A percentile compares a stretch with the other conserved stretches of the same genome.
Conservation (phyloP, 1,284 basidiomycete genomes). For the Boletus semigastroideus region DNA sequence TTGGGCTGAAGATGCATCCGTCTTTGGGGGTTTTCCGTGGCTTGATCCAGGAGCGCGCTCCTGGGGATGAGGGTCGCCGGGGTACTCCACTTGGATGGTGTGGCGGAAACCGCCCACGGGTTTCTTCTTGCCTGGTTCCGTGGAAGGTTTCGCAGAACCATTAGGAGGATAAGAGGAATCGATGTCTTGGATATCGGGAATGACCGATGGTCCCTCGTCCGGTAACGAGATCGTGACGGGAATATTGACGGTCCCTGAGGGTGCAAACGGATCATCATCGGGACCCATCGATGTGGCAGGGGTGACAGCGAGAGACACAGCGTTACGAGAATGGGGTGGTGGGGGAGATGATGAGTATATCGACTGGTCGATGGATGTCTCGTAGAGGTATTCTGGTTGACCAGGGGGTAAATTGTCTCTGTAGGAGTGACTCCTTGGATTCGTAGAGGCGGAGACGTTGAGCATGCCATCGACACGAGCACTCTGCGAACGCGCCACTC, state of each 20-base stretch:
- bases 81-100: constrained; percentile 92
- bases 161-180: constrained; percentile 19
- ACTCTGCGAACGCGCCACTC: constrained; percentile 46
- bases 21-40: constrained; percentile 24
- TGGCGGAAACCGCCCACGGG: constrained; percentile 55
- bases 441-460: constrained; percentile 26
- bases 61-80: constrained; percentile 37
- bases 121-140: constrained; percentile 42
- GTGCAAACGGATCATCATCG: constrained; percentile 55
- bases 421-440: constrained; percentile 38
- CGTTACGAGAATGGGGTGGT: constrained; percentile 38
- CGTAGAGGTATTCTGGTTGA: constrained; percentile 53
- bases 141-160: constrained; percentile 21
- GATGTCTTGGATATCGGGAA: constrained; percentile 24
- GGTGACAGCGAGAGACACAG: constrained; percentile 45
- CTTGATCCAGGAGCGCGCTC: constrained; percentile 16
- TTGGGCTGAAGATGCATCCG: constrained; percentile 11
- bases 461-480: constrained; percentile 43
- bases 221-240: constrained; percentile 35
- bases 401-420: constrained; percentile 36
- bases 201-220: constrained; percentile 33
- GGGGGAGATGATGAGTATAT: constrained; percentile 41
- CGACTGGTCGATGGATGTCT: constrained; percentile 47
- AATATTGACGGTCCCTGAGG: constrained; percentile 34
- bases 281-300: constrained; percentile 39